Conservation (phyloP, 176 grass and related monocot genomes). For the Juncus effusus region DNA sequence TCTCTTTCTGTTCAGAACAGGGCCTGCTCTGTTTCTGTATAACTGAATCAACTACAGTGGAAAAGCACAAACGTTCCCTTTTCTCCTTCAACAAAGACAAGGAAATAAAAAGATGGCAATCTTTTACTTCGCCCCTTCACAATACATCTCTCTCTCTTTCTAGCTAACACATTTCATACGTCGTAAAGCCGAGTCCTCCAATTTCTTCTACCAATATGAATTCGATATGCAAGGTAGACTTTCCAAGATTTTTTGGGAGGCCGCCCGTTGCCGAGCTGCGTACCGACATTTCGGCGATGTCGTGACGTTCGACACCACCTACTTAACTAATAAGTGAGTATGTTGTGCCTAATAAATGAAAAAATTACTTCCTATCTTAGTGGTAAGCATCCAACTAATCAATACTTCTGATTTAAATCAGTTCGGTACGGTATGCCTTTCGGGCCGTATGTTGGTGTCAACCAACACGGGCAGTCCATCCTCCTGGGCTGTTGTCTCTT, state of each 20-base stretch:
- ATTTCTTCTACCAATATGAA: too few species aligned
- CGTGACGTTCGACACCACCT: slow-evolving; percentile 5
- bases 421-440: slow-evolving; percentile 75
- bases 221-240: too few species aligned
- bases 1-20: neutral
- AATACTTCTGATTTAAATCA: too few species aligned
- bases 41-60: slow-evolving; percentile 9
- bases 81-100: slow-evolving; percentile 20
- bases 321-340: too few species aligned
- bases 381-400: too few species aligned
- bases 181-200: too few species aligned
- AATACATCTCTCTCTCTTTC: slow-evolving; percentile 4
- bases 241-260: too few species aligned
- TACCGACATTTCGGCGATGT: neutral
- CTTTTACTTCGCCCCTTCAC: slow-evolving; percentile 13
- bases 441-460: slow-evolving; percentile 69
- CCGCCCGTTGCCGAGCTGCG: too few species aligned
- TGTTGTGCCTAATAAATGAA: too few species aligned
- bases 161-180: neutral
- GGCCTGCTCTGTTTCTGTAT: slow-evolving; percentile 2
- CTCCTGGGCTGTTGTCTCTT: slow-evolving; percentile 67
- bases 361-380: too few species aligned
- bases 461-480: slow-evolving; percentile 85
- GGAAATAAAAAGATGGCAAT: neutral
- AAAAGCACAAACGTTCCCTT: slow-evolving; percentile 17